phyloP scores from a whole-genome alignment of 495 filamentous ascomycete genomes.

The Aspergillus ostianus region DNA sequence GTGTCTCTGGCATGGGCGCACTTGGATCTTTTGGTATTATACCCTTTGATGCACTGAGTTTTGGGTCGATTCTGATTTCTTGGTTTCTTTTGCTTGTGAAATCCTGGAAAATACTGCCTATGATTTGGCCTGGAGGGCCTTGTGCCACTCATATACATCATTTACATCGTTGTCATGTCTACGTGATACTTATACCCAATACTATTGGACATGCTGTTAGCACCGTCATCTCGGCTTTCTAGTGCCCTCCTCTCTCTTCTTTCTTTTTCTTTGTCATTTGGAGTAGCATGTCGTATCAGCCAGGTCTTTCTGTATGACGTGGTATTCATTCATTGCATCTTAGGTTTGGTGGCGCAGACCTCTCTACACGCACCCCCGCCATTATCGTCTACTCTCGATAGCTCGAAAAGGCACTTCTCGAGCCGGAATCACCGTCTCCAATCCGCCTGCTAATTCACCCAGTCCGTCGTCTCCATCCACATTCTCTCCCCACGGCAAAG shows the following conservation, averaged over 20 bases:
- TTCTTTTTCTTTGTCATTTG: neutral
- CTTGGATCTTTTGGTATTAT: neutral
- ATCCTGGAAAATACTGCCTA: neutral
- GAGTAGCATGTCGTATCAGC: neutral
- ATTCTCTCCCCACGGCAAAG: slow-evolving; percentile 77
- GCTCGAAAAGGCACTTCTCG: slow-evolving; percentile 54
- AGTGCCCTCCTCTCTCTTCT: neutral
- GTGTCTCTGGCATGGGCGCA: neutral
- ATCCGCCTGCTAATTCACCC: slow-evolving; percentile 60
- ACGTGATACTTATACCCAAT: neutral
- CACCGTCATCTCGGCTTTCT: neutral
- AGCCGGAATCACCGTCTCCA: slow-evolving; percentile 82
- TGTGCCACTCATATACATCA: neutral
- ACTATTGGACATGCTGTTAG: neutral
- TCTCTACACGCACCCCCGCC: neutral
- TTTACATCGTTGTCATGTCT: neutral
- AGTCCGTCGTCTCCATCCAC: slow-evolving; percentile 36
- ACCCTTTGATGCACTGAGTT: neutral
- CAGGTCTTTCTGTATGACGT: neutral
- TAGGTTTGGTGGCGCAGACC: neutral
- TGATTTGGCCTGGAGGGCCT: neutral
- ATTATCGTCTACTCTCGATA: slow-evolving; percentile 25
- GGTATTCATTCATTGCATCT: neutral
- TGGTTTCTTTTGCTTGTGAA: neutral
- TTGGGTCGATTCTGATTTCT: neutral